These are phyloP conservation scores for Scenedesmus sp. DNA, from an alignment of 163 green algal genomes.

Conservation along the genomic window DNA sequence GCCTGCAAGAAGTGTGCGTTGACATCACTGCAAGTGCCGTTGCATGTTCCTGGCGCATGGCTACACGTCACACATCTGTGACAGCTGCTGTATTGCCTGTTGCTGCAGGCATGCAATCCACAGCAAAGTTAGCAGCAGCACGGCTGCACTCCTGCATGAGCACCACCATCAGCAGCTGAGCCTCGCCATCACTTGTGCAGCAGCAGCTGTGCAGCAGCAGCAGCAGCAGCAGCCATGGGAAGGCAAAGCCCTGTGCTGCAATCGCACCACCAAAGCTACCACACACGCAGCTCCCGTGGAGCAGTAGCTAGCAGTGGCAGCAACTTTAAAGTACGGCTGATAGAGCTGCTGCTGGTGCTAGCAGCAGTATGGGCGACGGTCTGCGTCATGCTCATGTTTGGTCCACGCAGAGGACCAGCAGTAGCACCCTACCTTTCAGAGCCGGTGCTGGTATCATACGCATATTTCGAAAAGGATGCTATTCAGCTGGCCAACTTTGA, in stretches of 20 bases:
- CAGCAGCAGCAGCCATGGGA: conserved; percentile 1
- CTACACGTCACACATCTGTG: not conserved
- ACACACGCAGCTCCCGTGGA: too few species aligned
- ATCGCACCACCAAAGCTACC: not conserved
- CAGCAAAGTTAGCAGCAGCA: not conserved
- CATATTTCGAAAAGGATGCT: conserved; percentile 84
- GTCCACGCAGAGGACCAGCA: not conserved
- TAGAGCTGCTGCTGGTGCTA: conserved; percentile 31
- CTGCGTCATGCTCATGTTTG: conserved; percentile 1
- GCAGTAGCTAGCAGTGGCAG: too few species aligned
- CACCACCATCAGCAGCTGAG: not conserved
- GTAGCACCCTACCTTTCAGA: conserved; percentile 23
- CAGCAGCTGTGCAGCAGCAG: not conserved
- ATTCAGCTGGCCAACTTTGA: conserved; percentile 81
- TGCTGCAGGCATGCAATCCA: not conserved
- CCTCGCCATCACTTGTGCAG: not conserved
- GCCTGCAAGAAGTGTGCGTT: not conserved
- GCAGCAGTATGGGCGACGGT: conserved; percentile 16
- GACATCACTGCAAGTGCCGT: not conserved
- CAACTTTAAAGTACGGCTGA: not conserved
- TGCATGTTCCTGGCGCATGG: not conserved
- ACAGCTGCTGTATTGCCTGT: not conserved
- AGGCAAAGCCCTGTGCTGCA: not conserved
- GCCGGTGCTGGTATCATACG: conserved; percentile 77
- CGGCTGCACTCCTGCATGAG: not conserved